Base-by-base conservation (phyloP, 2,329 filamentous ascomycete species). In the Calonectria fujianensis region DNA sequence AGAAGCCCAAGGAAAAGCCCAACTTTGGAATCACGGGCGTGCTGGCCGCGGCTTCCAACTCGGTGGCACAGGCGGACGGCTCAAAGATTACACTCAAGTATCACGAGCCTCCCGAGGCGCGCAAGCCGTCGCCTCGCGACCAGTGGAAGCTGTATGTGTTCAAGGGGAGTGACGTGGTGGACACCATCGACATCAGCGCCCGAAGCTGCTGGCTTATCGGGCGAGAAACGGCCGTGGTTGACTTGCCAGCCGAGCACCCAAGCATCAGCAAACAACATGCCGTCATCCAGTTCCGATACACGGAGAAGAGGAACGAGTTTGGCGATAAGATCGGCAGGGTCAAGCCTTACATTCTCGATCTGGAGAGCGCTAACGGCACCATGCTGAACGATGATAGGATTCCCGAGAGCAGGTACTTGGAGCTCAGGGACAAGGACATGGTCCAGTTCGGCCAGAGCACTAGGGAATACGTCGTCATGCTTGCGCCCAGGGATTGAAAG, bases 201-300 rank as follows among this genome's bases (percentile, higher is more conserved):
- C 92, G 95, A 74, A 97, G 94, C 82, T 98, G 95, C 86, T 99
- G 97, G 97, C 88, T 99, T 31, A 87, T 98, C 11, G 97, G 97
- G 0, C 90, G 96, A 61, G 96, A 98, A 80, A 85, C 90, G 69
- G 87, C 93, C 7, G 93, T 99, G 4, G 95, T 95, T 2, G 97
- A 99, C 83, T 88, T 98, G 72, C 88, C 92, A 2, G 91, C 97
- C 10, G 95, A 98, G 82, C 96, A 99, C 83, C 96, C 96, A 0
- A 98, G 95, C 84, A 93, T 96, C 81, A 98, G 95, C 84, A 97
- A 97, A 85, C 97, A 99, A 85, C 97, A 99, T 84, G 96, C 96
- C 0, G 97, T 96, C 11, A 91, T 99, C 54, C 97, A 99, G 83
- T 99, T 99, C 82, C 92, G 97, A 48, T 93, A 95, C 82, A 91